A percentile compares a stretch with the other conserved stretches of the same genome.
Evolutionary conservation across 169 alveolate species (phyloP).

Genomic region (Plasmodium sp.): DNA sequence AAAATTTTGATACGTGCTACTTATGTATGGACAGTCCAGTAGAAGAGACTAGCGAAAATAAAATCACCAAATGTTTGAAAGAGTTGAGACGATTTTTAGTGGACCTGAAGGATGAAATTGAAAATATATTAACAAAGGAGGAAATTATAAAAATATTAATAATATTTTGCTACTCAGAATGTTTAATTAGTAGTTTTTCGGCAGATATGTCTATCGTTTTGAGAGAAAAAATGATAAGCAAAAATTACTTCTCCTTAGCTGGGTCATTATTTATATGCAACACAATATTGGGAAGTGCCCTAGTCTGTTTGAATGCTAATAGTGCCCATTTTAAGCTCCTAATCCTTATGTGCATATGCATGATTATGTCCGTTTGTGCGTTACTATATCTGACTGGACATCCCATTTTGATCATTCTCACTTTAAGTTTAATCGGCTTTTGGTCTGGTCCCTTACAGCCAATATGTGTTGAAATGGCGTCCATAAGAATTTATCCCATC

Average conservation of each 20-base stretch:
- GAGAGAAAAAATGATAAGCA: slow-evolving; percentile 23
- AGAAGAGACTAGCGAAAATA: not conserved
- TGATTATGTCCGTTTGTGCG: slow-evolving; percentile 34
- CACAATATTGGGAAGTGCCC: slow-evolving; percentile 26
- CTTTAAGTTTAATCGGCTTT: slow-evolving; percentile 28
- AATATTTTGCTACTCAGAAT: slow-evolving; percentile 54
- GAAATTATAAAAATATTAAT: slow-evolving; percentile 32
- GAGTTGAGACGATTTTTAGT: slow-evolving; percentile 17
- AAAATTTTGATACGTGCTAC: not conserved
- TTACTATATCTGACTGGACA: slow-evolving; percentile 15
- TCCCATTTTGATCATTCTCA: slow-evolving; percentile 6
- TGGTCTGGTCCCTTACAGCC: slow-evolving; percentile 68
- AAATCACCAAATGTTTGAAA: not conserved
- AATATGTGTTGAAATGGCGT: slow-evolving; percentile 56
- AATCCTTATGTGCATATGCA: slow-evolving; percentile 12
- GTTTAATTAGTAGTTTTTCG: slow-evolving; percentile 56
- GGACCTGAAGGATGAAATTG: slow-evolving; percentile 23
- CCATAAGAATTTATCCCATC: slow-evolving; percentile 31
- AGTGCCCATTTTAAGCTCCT: slow-evolving; percentile 9
- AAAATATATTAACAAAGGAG: slow-evolving; percentile 9
- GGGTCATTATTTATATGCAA: slow-evolving; percentile 40
- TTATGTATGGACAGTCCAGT: not conserved
- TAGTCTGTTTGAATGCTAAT: slow-evolving; percentile 36
- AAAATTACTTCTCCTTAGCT: slow-evolving; percentile 8
- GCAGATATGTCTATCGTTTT: slow-evolving; percentile 54